Percentiles rank a stretch among this genome's conserved stretches.
Evolutionary conservation across 2,329 filamentous ascomycete genomes (phyloP).

Genomic region (Decorospora gaudefroyi): DNA sequence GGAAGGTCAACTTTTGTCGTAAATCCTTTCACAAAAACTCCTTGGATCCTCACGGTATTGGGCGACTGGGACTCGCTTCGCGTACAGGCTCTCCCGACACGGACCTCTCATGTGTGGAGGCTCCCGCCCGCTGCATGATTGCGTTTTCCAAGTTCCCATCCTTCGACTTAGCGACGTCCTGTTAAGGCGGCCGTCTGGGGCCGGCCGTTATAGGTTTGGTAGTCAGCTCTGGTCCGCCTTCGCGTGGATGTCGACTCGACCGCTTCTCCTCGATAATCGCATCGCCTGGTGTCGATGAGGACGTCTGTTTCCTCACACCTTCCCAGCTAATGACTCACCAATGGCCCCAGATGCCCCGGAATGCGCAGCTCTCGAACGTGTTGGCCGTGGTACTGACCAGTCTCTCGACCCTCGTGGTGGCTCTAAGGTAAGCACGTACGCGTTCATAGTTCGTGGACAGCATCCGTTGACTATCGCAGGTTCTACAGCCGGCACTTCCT

Average conservation of each 20-base stretch:
- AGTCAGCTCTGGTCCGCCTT: constrained; percentile 3
- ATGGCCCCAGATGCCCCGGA: constrained; percentile 21
- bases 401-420: constrained; percentile 37
- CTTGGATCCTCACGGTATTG: too few relatives aligned
- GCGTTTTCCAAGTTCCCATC: constrained; percentile 6
- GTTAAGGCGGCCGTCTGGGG: constrained; percentile 3
- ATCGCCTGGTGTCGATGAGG: not conserved
- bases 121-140: constrained; percentile 13
- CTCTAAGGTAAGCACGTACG: constrained; percentile 28
- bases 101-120: constrained; percentile 15
- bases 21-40: too few relatives aligned
- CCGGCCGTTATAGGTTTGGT: constrained; percentile 11
- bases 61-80: constrained; percentile 7
- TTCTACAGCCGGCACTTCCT: constrained; percentile 40
- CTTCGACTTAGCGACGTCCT: constrained; percentile 7
- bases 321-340: not conserved
- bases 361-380: constrained; percentile 30
- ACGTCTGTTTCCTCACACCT: not conserved
- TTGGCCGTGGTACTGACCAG: constrained; percentile 35
- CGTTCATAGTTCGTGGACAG: not conserved
- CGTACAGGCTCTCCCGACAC: constrained; percentile 22
- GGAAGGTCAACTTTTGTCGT: not conserved
- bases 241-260: constrained; percentile 1
- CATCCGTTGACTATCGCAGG: constrained; percentile 13
- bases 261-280: constrained; percentile 4